phyloP scores from a whole-genome alignment of 805 yeast species.

The Kuraishia cidri region DNA sequence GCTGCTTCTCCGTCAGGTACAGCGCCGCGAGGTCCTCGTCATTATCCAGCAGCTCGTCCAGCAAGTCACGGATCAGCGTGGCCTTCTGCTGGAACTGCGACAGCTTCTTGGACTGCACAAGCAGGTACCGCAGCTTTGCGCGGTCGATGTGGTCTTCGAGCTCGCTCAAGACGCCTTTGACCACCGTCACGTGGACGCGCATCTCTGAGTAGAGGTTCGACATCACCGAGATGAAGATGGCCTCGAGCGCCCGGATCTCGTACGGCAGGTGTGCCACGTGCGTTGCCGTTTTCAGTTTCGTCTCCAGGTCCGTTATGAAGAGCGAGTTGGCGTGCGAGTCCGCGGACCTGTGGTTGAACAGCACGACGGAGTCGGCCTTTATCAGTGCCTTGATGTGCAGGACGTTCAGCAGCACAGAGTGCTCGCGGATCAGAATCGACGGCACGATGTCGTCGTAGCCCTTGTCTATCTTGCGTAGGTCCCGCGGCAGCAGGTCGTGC shows the following conservation, averaged over 20 bases:
- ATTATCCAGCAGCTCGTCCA: constrained; percentile 78
- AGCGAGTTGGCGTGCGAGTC: constrained; percentile 32
- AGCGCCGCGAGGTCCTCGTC: constrained; percentile 83
- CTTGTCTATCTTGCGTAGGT: constrained; percentile 41
- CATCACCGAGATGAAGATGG: constrained; percentile 73
- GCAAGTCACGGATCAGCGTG: constrained; percentile 66
- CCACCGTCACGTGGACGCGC: constrained; percentile 73
- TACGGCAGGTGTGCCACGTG: constrained; percentile 49
- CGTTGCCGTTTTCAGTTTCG: constrained; percentile 23
- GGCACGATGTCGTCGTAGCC: constrained; percentile 47
- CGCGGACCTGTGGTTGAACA: constrained; percentile 38
- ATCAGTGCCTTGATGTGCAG: constrained; percentile 43
- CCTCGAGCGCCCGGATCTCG: constrained; percentile 86
- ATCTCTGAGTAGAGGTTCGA: constrained; percentile 77
- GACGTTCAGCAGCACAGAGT: constrained; percentile 36
- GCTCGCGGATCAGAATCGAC: constrained; percentile 35
- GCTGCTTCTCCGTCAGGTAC: constrained; percentile 55
- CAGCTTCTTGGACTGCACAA: constrained; percentile 79
- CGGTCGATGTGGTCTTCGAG: constrained; percentile 79
- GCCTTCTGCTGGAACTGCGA: constrained; percentile 82
- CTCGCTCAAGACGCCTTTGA: constrained; percentile 64
- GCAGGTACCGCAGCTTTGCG: constrained; percentile 64
- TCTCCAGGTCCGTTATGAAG: constrained; percentile 32
- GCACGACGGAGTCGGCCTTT: constrained; percentile 39
- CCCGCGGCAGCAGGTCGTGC: constrained; percentile 41